A percentile compares a stretch with the other conserved stretches of the same genome.
phyloP scores from a whole-genome alignment of 805 yeast genomes.

The Pichia manshurica region DNA sequence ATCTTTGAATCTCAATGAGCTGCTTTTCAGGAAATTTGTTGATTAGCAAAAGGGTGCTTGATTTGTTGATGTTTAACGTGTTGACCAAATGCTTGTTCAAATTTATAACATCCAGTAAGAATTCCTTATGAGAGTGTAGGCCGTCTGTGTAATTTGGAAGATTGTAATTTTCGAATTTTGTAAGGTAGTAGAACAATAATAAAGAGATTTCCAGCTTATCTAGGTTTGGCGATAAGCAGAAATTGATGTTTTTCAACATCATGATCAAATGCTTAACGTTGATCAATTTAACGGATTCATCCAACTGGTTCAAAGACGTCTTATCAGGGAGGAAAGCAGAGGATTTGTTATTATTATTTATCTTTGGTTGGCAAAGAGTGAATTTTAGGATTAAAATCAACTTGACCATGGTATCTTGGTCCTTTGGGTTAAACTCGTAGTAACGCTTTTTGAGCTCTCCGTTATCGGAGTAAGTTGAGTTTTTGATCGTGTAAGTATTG shows the following conservation, averaged over 20 bases:
- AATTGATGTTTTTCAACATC: constrained; percentile 43
- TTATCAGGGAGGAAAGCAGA: constrained; percentile 24
- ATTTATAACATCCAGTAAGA: constrained; percentile 43
- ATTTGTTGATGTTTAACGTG: constrained; percentile 38
- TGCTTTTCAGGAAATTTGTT: constrained; percentile 14
- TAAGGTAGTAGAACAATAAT: constrained; percentile 43
- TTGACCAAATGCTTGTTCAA: constrained; percentile 35
- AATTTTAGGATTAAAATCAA: constrained; percentile 49
- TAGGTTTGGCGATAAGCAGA: constrained; percentile 38
- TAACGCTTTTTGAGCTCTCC: constrained; percentile 36
- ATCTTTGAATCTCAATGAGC: constrained; percentile 27
- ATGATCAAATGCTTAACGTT: constrained; percentile 36
- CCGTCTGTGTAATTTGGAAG: constrained; percentile 16
- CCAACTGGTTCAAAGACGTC: constrained; percentile 26
- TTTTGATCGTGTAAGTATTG: constrained; percentile 31
- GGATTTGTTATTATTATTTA: constrained; percentile 11
- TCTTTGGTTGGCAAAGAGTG: constrained; percentile 37
- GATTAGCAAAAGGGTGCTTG: constrained; percentile 9
- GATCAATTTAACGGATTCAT: constrained; percentile 31
- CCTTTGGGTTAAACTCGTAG: constrained; percentile 29
- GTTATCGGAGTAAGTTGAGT: constrained; percentile 35
- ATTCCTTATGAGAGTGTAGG: constrained; percentile 27
- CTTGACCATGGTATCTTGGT: constrained; percentile 40
- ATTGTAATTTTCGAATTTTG: constrained; percentile 32
- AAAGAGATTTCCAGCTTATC: constrained; percentile 46